Conservation (phyloP, 2,329 filamentous ascomycete species). For the Dryadomyces quercivorus region DNA sequence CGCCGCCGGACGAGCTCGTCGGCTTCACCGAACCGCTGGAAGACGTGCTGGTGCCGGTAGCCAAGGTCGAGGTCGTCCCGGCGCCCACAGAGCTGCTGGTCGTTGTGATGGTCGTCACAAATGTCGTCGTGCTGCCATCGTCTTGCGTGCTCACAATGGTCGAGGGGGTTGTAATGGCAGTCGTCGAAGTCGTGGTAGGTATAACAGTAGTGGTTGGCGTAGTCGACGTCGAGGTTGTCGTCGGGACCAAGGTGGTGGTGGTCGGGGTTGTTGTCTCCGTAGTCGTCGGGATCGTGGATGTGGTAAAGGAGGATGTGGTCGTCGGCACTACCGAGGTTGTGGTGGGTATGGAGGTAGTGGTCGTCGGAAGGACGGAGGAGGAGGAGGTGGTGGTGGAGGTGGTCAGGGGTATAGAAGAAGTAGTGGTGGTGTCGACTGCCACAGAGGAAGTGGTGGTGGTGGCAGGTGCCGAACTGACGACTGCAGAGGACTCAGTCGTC, state of each 20-base stretch:
- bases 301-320: background rate
- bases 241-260: background rate
- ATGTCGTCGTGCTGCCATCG: constrained; percentile 9
- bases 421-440: background rate
- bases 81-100: constrained; percentile 10
- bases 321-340: constrained; percentile 1
- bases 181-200: constrained; percentile 3
- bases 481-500: background rate
- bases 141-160: constrained; percentile 24
- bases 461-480: background rate
- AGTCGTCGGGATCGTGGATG: background rate
- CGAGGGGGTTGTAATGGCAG: constrained; percentile 4
- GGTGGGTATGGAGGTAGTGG: background rate
- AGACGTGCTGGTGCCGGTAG: constrained; percentile 13
- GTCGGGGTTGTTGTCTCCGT: constrained; percentile 3
- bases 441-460: background rate
- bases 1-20: constrained; percentile 22
- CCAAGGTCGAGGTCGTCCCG: constrained; percentile 10
- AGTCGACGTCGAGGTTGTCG: background rate
- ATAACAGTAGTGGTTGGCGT: constrained; percentile 7
- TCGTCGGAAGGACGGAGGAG: background rate
- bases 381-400: background rate
- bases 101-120: constrained; percentile 11
- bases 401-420: background rate
- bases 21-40: constrained; percentile 13